Evolutionary conservation across 2,329 filamentous ascomycete genomes (phyloP).

Genomic region (Apiospora arundinis): DNA sequence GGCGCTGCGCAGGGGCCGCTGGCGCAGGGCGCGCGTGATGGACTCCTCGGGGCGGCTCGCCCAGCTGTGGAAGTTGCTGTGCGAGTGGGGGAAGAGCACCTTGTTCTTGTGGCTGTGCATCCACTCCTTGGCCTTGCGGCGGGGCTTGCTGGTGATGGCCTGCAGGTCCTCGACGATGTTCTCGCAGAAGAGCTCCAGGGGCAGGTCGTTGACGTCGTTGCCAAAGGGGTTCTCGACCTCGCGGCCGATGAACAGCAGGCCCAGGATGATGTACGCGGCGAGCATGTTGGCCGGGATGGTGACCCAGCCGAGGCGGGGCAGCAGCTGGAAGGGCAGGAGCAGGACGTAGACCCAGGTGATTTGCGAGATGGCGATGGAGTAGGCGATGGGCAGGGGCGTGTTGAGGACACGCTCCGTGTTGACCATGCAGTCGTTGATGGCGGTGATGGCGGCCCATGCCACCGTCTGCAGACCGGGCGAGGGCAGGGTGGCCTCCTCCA

Average conservation of each 20-base stretch:
- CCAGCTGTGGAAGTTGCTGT: slow-evolving; percentile 38
- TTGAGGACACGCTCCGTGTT: slow-evolving; percentile 80
- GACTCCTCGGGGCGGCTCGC: slow-evolving; percentile 35
- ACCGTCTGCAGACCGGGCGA: slow-evolving; percentile 64
- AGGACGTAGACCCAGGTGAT: slow-evolving; percentile 87
- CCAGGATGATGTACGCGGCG: slow-evolving; percentile 83
- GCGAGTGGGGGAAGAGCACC: slow-evolving; percentile 55
- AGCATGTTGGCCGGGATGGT: slow-evolving; percentile 78
- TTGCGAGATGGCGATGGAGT: slow-evolving; percentile 80
- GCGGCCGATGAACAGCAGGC: slow-evolving; percentile 74
- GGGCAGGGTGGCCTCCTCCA: slow-evolving; percentile 60
- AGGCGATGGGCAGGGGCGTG: slow-evolving; percentile 70
- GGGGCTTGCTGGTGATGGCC: slow-evolving; percentile 62
- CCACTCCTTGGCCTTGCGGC: slow-evolving; percentile 58
- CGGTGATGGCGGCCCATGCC: slow-evolving; percentile 62
- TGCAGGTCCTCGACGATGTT: slow-evolving; percentile 71
- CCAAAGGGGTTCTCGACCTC: slow-evolving; percentile 90
- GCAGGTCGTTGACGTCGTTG: slow-evolving; percentile 81
- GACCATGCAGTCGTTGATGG: slow-evolving; percentile 74
- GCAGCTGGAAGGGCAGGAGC: slow-evolving; percentile 82
- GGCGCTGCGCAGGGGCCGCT: slow-evolving; percentile 31
- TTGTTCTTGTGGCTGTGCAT: slow-evolving; percentile 53
- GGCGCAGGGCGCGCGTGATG: slow-evolving; percentile 36
- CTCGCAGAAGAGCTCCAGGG: slow-evolving; percentile 77
- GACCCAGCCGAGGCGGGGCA: slow-evolving; percentile 68